A percentile compares a stretch with the other conserved stretches of the same genome.
Evolutionary conservation across 306 rosid genomes (phyloP).

Genomic region (Rosa multiflora): DNA sequence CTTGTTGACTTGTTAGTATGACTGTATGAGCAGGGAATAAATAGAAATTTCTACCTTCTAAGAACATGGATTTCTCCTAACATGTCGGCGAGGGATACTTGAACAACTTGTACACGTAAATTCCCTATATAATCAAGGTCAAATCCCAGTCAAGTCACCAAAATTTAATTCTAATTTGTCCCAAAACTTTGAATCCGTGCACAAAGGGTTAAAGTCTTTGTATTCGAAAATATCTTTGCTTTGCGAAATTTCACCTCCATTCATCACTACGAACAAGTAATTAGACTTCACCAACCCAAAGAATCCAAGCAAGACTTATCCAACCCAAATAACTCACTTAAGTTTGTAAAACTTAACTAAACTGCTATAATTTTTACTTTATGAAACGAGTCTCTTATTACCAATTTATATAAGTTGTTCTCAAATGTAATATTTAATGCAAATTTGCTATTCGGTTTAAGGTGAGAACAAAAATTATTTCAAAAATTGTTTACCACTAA

Average conservation of each 20-base stretch:
- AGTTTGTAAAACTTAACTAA: too few species aligned
- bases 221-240: neutral
- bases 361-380: too few species aligned
- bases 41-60: too few species aligned
- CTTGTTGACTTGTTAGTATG: neutral
- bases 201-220: neutral
- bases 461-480: too few species aligned
- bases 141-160: neutral
- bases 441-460: too few species aligned
- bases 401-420: too few species aligned
- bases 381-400: too few species aligned
- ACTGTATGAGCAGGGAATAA: neutral
- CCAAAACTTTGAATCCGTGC: neutral
- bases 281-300: neutral
- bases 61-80: neutral
- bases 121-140: neutral
- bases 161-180: neutral
- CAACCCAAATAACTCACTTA: neutral
- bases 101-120: conserved; percentile 10
- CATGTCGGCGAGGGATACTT: conserved; percentile 16
- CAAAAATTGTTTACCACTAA: too few species aligned
- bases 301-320: neutral
- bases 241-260: neutral
- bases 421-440: too few species aligned
- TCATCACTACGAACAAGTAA: neutral